A percentile compares a stretch with the other conserved stretches of the same genome.
phyloP scores from a whole-genome alignment of 257 asterid genomes.

The Echites panduratus region DNA sequence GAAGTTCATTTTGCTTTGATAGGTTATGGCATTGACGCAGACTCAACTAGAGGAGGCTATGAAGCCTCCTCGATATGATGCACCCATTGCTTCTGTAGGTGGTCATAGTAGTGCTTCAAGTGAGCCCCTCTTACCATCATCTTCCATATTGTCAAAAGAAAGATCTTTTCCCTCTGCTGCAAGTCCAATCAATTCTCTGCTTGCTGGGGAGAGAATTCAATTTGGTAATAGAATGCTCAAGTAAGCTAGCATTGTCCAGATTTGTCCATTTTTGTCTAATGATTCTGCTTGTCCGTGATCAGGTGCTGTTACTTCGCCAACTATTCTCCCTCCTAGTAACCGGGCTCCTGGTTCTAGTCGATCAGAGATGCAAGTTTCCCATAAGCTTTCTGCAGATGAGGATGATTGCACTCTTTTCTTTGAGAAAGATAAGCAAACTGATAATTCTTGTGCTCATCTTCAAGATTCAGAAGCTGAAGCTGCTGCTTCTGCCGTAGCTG shows the following conservation, averaged over 20 bases:
- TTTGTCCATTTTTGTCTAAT: slow-evolving; percentile 6
- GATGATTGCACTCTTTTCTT: slow-evolving; percentile 50
- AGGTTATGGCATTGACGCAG: slow-evolving; percentile 91
- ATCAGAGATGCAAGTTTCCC: slow-evolving; percentile 60
- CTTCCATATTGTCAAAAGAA: slow-evolving; percentile 60
- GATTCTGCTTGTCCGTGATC: slow-evolving; percentile 8
- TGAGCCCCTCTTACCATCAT: slow-evolving; percentile 49
- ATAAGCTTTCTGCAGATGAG: slow-evolving; percentile 46
- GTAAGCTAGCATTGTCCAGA: neutral
- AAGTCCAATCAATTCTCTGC: slow-evolving; percentile 84
- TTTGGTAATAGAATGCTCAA: slow-evolving; percentile 48
- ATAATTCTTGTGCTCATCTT: slow-evolving; percentile 45
- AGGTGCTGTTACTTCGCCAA: slow-evolving; percentile 97
- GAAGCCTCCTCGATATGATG: slow-evolving; percentile 62
- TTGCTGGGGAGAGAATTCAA: slow-evolving; percentile 95
- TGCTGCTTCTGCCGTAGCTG: slow-evolving; percentile 93
- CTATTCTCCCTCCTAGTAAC: slow-evolving; percentile 66
- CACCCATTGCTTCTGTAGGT: slow-evolving; percentile 58
- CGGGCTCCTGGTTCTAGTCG: slow-evolving; percentile 78
- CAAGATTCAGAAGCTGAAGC: slow-evolving; percentile 86
- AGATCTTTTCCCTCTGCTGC: slow-evolving; percentile 60
- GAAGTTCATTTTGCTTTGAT: slow-evolving; percentile 24
- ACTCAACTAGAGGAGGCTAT: slow-evolving; percentile 88
- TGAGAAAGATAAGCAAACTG: slow-evolving; percentile 54
- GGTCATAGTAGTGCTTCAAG: slow-evolving; percentile 47